Conservation (phyloP, 2,329 filamentous ascomycete species). For the Capronia epimyces region DNA sequence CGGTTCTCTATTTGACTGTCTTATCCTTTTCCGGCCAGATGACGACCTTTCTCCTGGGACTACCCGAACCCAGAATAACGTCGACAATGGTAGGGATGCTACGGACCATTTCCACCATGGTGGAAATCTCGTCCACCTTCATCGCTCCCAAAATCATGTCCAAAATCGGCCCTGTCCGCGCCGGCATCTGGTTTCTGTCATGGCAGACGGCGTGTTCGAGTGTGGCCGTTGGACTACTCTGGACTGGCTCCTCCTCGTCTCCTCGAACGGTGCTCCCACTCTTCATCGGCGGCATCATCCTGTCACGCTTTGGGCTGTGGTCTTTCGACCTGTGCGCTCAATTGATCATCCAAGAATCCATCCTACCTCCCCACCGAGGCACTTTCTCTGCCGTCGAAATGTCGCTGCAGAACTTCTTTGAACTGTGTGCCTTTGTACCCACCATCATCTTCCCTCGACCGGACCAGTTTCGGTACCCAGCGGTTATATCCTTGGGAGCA, state of each 20-base stretch:
- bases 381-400: conserved; percentile 64
- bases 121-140: conserved; percentile 52
- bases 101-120: conserved; percentile 44
- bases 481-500: conserved; percentile 53
- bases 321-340: conserved; percentile 59
- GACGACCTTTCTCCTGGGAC: conserved; percentile 51
- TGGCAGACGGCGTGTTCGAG: conserved; percentile 60
- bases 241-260: conserved; percentile 31
- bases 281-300: conserved; percentile 47
- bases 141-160: conserved; percentile 48
- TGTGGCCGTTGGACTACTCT: conserved; percentile 43
- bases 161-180: conserved; percentile 54
- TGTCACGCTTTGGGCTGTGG: conserved; percentile 58
- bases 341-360: conserved; percentile 54
- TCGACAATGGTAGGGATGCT: conserved; percentile 46
- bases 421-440: conserved; percentile 59
- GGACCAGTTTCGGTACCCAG: conserved; percentile 60
- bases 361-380: conserved; percentile 55
- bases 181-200: conserved; percentile 64
- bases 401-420: conserved; percentile 63
- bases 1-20: conserved; percentile 52
- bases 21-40: conserved; percentile 52
- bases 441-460: conserved; percentile 62
- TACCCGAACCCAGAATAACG: conserved; percentile 40
- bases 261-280: conserved; percentile 40